Percentiles rank a stretch among this genome's conserved stretches.
phyloP scores from a whole-genome alignment of 2,329 filamentous ascomycete genomes.

The Aspergillus brasiliensis region DNA sequence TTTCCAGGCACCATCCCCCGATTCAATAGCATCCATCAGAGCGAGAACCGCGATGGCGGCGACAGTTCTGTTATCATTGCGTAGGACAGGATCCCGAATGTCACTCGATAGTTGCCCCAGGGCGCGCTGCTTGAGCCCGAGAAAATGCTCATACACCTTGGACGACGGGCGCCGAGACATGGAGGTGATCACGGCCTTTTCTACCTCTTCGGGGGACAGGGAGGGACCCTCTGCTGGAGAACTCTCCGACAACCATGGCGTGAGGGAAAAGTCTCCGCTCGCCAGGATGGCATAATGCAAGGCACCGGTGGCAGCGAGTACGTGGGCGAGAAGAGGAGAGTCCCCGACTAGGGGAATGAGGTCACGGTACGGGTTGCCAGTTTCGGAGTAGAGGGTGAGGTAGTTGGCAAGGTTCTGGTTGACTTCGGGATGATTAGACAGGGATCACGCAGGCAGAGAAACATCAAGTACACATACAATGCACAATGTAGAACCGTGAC shows the following conservation, averaged over 20 bases:
- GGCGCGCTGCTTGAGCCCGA: conserved; percentile 53
- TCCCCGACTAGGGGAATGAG: conserved; percentile 49
- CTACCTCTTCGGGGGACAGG: conserved; percentile 30
- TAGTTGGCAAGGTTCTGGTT: conserved; percentile 45
- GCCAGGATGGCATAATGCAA: conserved; percentile 49
- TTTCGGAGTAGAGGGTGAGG: conserved; percentile 51
- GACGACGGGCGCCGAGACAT: conserved; percentile 36
- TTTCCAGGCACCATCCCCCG: conserved; percentile 55
- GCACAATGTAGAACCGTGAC: conserved; percentile 51
- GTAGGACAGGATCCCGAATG: conserved; percentile 29
- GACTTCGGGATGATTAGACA: conserved; percentile 30
- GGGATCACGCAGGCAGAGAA: not conserved
- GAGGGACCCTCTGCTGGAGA: conserved; percentile 16
- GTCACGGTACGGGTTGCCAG: conserved; percentile 52
- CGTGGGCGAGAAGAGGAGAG: conserved; percentile 49
- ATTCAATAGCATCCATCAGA: conserved; percentile 54
- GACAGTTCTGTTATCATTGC: conserved; percentile 47
- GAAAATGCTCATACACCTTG: conserved; percentile 42
- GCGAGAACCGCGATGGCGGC: conserved; percentile 53
- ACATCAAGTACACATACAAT: conserved; percentile 39
- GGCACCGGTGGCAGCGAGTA: conserved; percentile 53
- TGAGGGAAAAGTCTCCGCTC: conserved; percentile 36
- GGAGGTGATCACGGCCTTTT: conserved; percentile 32
- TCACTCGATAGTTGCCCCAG: conserved; percentile 45
- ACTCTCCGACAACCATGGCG: conserved; percentile 33